These are phyloP conservation scores for Lipomyces orientalis DNA, from an alignment of 805 yeast genomes.

Conservation along the genomic window DNA sequence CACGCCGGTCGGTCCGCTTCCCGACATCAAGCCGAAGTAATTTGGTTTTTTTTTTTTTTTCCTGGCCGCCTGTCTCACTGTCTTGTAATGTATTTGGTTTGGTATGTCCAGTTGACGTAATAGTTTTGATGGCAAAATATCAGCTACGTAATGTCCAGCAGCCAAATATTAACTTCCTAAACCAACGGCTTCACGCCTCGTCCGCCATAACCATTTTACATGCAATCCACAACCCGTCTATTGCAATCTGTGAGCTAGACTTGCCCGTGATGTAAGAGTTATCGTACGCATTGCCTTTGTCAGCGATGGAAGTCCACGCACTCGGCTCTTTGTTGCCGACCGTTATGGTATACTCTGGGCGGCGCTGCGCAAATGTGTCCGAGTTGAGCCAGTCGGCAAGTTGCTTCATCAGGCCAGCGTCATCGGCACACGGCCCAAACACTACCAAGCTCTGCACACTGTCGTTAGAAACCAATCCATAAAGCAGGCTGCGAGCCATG, in stretches of 20 bases:
- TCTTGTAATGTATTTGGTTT: not conserved
- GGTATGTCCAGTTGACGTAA: too few relatives aligned
- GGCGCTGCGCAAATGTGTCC: conserved; percentile 14
- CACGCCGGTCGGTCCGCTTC: conserved; percentile 88
- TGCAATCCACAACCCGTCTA: conserved; percentile 32
- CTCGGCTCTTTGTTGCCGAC: conserved; percentile 13
- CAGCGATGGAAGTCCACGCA: not conserved
- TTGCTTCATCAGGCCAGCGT: conserved; percentile 9
- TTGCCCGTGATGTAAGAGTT: conserved; percentile 3
- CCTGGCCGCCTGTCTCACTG: too few relatives aligned
- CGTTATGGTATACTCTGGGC: conserved; percentile 20
- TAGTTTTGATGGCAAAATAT: not conserved
- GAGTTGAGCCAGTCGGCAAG: conserved; percentile 15
- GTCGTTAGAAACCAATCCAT: not conserved
- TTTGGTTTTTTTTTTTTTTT: not conserved
- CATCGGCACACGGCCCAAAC: conserved; percentile 29
- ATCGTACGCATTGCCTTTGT: conserved; percentile 2
- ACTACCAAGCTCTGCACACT: conserved; percentile 17
- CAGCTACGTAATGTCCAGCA: not conserved
- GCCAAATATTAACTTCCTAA: not conserved
- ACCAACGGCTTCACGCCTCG: conserved; percentile 8
- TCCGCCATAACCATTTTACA: conserved; percentile 18
- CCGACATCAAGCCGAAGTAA: conserved; percentile 62
- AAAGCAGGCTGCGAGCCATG: not conserved
- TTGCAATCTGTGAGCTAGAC: conserved; percentile 27